Evolutionary conservation across 768 basidiomycete species (phyloP).

Genomic region (Trametes sanguinea): DNA sequence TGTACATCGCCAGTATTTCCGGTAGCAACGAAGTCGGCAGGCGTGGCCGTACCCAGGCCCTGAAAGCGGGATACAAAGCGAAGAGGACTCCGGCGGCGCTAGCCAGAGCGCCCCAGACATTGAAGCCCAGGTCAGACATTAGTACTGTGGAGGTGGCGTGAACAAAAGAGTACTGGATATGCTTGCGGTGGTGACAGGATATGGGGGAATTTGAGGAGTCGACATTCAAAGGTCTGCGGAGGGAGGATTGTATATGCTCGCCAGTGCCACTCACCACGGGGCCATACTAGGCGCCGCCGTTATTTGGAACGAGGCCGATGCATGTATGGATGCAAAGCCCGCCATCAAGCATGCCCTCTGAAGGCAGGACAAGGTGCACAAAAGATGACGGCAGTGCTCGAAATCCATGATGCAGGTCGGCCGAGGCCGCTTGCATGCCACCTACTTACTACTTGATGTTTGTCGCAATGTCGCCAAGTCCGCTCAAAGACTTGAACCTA

Average conservation of each 20-base stretch:
- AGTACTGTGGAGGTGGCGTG: background rate
- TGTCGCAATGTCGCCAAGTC: no score
- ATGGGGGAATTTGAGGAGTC: background rate
- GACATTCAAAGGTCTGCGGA: background rate
- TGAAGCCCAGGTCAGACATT: constrained; percentile 5
- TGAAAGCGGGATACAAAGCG: background rate
- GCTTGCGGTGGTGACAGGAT: background rate
- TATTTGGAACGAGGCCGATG: background rate
- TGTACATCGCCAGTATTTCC: background rate
- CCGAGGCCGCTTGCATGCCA: no score
- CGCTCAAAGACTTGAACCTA: no score
- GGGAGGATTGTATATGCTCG: background rate
- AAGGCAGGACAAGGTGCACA: background rate
- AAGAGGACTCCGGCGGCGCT: background rate
- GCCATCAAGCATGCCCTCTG: background rate
- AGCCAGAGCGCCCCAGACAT: constrained; percentile 13
- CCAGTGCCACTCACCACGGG: background rate
- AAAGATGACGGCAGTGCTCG: background rate
- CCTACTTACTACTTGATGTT: no score
- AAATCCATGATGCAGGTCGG: no score
- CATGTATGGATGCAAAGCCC: background rate
- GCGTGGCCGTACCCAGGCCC: background rate
- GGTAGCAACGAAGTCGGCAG: background rate
- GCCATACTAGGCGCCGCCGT: no score
- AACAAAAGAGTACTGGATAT: background rate